Percentiles rank a stretch among this genome's conserved stretches.
phyloP scores from a whole-genome alignment of 371 early-diverging fungal genomes.

The Edhazardia aedis region DNA sequence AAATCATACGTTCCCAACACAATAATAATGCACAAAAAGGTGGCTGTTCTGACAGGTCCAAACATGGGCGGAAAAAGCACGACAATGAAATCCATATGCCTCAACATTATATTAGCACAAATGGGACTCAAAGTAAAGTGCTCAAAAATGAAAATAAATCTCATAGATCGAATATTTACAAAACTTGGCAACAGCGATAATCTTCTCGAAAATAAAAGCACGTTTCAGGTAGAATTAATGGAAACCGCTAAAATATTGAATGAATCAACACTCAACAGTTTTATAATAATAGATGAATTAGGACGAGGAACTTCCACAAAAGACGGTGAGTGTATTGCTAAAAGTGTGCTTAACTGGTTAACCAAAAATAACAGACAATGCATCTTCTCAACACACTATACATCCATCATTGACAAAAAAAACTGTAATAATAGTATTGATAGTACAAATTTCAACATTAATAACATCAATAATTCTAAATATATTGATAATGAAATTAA shows the following conservation, averaged over 20 bases:
- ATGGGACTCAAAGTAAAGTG: slow-evolving; percentile 86
- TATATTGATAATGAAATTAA: not conserved
- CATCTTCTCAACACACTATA: slow-evolving; percentile 76
- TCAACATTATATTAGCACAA: slow-evolving; percentile 87
- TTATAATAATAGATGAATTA: slow-evolving; percentile 93
- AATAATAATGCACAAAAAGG: slow-evolving; percentile 46
- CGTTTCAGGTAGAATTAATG: slow-evolving; percentile 88
- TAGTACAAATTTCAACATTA: slow-evolving; percentile 37
- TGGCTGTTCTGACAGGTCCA: slow-evolving; percentile 87
- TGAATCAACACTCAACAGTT: slow-evolving; percentile 66
- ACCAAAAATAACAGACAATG: slow-evolving; percentile 38
- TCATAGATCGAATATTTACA: slow-evolving; percentile 66
- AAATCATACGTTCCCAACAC: slow-evolving; percentile 68
- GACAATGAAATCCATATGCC: slow-evolving; percentile 53
- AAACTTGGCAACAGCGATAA: slow-evolving; percentile 65
- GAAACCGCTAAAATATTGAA: slow-evolving; percentile 77
- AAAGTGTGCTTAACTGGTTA: slow-evolving; percentile 64
- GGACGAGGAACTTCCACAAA: slow-evolving; percentile 91
- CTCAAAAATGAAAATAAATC: slow-evolving; percentile 53
- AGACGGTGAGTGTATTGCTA: slow-evolving; percentile 90
- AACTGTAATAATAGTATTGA: slow-evolving; percentile 53
- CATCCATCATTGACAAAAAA: slow-evolving; percentile 59
- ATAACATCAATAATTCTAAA: not conserved
- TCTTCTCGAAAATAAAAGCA: slow-evolving; percentile 63
- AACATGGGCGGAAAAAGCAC: slow-evolving; percentile 91